Percentiles rank a stretch among this genome's conserved stretches.
Conservation (phyloP, 768 basidiomycete species). For the Rhodotorula babjevae region DNA sequence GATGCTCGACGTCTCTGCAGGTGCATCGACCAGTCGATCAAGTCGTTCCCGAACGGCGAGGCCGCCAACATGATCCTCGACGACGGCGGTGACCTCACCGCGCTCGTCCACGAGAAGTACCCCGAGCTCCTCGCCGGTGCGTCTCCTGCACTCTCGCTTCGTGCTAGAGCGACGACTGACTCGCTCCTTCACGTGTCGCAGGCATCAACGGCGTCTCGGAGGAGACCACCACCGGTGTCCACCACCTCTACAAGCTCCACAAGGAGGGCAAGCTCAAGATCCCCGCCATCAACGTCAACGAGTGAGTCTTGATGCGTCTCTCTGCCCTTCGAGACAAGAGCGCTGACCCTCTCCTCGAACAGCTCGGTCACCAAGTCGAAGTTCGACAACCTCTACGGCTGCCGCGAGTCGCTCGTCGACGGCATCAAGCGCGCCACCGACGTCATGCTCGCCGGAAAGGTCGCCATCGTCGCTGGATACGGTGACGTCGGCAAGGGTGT, state of each 20-base stretch:
- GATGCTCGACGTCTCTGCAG: background rate
- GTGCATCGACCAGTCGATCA: slow-evolving; percentile 75
- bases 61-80: slow-evolving; percentile 97
- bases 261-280: slow-evolving; percentile 92
- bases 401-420: slow-evolving; percentile 98
- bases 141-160: slow-evolving; percentile 27
- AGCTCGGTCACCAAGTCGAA: slow-evolving; percentile 99
- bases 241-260: slow-evolving; percentile 97
- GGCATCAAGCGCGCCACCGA: slow-evolving; percentile 99
- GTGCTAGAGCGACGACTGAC: no score
- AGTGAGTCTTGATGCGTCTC: slow-evolving; percentile 12
- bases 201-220: slow-evolving; percentile 91
- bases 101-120: slow-evolving; percentile 90
- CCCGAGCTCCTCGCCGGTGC: slow-evolving; percentile 76
- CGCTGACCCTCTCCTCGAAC: background rate
- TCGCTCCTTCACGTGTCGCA: no score
- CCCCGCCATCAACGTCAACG: slow-evolving; percentile 98
- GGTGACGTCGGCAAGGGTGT: slow-evolving; percentile 99
- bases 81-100: slow-evolving; percentile 95
- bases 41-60: slow-evolving; percentile 78
- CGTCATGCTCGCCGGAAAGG: slow-evolving; percentile 99
- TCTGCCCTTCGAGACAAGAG: background rate
- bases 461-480: slow-evolving; percentile 96
- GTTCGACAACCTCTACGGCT: slow-evolving; percentile 94
- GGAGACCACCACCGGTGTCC: slow-evolving; percentile 99